A percentile compares a stretch with the other conserved stretches of the same genome.
phyloP scores from a whole-genome alignment of 2,329 filamentous ascomycete species.

The Colletotrichum musicola region DNA sequence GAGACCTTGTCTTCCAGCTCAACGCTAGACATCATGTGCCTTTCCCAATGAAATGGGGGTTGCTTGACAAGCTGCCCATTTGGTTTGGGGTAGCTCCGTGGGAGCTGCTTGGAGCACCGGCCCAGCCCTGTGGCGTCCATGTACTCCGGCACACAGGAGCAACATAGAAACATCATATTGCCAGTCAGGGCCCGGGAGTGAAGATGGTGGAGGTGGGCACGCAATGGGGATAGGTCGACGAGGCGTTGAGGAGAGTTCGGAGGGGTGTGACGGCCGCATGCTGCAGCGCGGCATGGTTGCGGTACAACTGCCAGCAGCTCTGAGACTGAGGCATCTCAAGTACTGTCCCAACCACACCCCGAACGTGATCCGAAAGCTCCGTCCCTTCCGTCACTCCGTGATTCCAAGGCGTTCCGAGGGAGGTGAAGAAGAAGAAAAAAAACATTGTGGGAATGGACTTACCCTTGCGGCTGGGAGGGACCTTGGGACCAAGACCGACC shows the following conservation, averaged over 20 bases:
- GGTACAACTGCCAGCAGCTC: conserved; percentile 14
- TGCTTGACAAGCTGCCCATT: conserved; percentile 30
- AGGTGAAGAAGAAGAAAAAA: conserved; percentile 24
- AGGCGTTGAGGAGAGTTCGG: conserved; percentile 34
- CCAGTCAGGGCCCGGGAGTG: conserved; percentile 4
- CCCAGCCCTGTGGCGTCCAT: conserved; percentile 32
- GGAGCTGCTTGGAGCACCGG: conserved; percentile 8
- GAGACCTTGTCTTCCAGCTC: conserved; percentile 35
- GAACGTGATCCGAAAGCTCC: conserved; percentile 5
- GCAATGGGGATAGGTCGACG: conserved; percentile 14
- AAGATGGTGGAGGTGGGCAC: conserved; percentile 21
- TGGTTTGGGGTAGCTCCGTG: conserved; percentile 28
- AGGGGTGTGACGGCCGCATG: conserved; percentile 28
- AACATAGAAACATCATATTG: conserved; percentile 2
- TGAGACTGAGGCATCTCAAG: conserved; percentile 20
- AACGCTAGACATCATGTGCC: conserved; percentile 23
- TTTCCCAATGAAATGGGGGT: conserved; percentile 22
- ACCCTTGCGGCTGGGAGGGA: conserved; percentile 74
- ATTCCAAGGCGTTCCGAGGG: conserved; percentile 11
- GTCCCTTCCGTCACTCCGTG: conserved; percentile 8
- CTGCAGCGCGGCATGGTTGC: conserved; percentile 2
- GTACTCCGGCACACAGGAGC: conserved; percentile 4
- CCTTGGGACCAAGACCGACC: conserved; percentile 65
- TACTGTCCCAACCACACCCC: conserved; percentile 10
- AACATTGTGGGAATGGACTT: conserved; percentile 53